These are phyloP conservation scores for Alternaria conjuncta DNA, from an alignment of 2,329 filamentous ascomycete species.

Conservation along the genomic window DNA sequence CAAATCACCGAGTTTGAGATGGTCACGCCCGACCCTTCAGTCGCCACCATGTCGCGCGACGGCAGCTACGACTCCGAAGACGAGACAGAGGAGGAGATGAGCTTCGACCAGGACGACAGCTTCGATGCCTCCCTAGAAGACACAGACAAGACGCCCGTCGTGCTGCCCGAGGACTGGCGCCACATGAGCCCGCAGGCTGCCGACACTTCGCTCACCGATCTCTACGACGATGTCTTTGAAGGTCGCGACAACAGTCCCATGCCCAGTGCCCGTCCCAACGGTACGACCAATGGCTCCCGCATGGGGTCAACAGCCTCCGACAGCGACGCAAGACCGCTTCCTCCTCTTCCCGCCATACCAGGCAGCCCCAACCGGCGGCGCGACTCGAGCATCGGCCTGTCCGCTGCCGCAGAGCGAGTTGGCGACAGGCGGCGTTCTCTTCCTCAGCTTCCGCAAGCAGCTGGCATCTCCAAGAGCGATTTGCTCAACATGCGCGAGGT, in stretches of 20 bases:
- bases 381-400: constrained; percentile 67
- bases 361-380: constrained; percentile 62
- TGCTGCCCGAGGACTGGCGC: constrained; percentile 96
- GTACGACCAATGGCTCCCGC: constrained; percentile 56
- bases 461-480: constrained; percentile 75
- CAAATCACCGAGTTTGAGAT: constrained; percentile 98
- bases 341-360: constrained; percentile 76
- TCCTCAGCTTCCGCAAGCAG: constrained; percentile 73
- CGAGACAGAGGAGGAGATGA: constrained; percentile 74
- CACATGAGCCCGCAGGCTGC: constrained; percentile 72
- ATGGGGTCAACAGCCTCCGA: constrained; percentile 79
- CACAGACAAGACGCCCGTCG: constrained; percentile 95
- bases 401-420: constrained; percentile 75
- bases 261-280: constrained; percentile 59
- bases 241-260: constrained; percentile 69
- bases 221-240: constrained; percentile 72
- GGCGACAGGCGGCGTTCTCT: constrained; percentile 71
- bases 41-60: constrained; percentile 87
- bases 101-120: constrained; percentile 76
- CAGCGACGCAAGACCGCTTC: constrained; percentile 81
- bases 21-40: constrained; percentile 92
- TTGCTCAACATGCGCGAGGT: constrained; percentile 75
- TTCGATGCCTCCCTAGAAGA: constrained; percentile 96
- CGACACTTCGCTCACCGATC: constrained; percentile 60
- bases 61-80: constrained; percentile 87